A percentile compares a stretch with the other conserved stretches of the same genome.
These are phyloP conservation scores for Phellinidium pouzarii DNA, from an alignment of 1,284 basidiomycete genomes.

Conservation along the genomic window DNA sequence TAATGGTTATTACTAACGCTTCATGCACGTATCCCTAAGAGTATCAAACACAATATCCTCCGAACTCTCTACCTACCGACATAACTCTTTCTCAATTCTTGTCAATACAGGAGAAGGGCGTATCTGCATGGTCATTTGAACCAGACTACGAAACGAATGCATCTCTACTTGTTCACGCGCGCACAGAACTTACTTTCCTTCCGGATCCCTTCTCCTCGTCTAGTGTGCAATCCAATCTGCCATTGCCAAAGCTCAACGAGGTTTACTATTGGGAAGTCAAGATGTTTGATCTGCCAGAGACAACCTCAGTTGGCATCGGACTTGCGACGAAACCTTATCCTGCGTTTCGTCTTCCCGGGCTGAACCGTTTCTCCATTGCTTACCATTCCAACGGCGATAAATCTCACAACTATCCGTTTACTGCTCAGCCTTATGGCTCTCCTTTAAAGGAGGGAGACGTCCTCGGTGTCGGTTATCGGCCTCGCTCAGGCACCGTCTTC, in stretches of 20 bases:
- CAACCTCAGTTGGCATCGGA: slow-evolving; percentile 82
- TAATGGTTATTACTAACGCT: slow-evolving; percentile 8
- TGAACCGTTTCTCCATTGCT: slow-evolving; percentile 87
- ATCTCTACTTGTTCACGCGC: slow-evolving; percentile 83
- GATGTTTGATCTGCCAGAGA: slow-evolving; percentile 88
- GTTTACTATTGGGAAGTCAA: slow-evolving; percentile 98
- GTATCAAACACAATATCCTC: slow-evolving; percentile 85
- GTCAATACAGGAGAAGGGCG: slow-evolving; percentile 96
- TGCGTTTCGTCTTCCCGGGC: slow-evolving; percentile 85
- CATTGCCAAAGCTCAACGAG: slow-evolving; percentile 91
- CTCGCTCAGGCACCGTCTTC: slow-evolving; percentile 92
- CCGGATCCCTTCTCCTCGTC: slow-evolving; percentile 90
- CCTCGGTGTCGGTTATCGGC: slow-evolving; percentile 88
- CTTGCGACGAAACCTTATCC: slow-evolving; percentile 95
- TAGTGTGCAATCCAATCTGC: slow-evolving; percentile 90
- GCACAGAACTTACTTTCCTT: slow-evolving; percentile 94
- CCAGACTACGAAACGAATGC: slow-evolving; percentile 93
- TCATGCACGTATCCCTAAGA: slow-evolving; percentile 42
- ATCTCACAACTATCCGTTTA: slow-evolving; percentile 96
- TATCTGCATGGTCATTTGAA: slow-evolving; percentile 96
- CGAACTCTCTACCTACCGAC: slow-evolving; percentile 89
- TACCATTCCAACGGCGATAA: slow-evolving; percentile 98
- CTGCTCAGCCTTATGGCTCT: slow-evolving; percentile 80
- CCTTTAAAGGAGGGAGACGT: slow-evolving; percentile 90
- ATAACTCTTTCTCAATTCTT: slow-evolving; percentile 96